Conservation (phyloP, 148 eudicot species). For the Vaccinium vitisidaea region DNA sequence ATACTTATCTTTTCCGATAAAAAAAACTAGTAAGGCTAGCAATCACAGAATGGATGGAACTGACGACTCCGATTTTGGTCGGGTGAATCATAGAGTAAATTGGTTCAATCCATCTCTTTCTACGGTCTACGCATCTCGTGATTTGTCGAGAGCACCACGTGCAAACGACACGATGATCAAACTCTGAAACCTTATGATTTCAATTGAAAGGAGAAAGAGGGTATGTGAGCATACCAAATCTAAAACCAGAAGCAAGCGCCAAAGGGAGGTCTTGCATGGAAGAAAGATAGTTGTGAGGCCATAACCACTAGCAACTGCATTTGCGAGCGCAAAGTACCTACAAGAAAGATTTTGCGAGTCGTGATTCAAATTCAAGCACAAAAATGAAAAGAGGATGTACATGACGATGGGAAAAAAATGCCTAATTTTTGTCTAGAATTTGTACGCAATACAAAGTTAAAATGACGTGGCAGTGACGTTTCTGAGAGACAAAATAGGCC, state of each 20-base stretch:
- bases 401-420: neutral
- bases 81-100: neutral
- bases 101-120: neutral
- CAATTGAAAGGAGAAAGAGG: neutral
- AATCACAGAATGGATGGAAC: neutral
- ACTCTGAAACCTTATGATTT: neutral
- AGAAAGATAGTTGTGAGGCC: conserved; percentile 37
- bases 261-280: conserved; percentile 27
- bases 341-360: neutral
- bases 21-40: too few species aligned
- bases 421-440: neutral
- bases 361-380: neutral
- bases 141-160: too few species aligned
- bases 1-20: too few species aligned
- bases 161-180: neutral
- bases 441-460: neutral
- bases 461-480: neutral
- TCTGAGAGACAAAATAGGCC: neutral
- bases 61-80: neutral
- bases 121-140: too few species aligned
- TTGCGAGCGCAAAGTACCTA: conserved; percentile 44
- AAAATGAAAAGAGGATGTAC: neutral
- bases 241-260: conserved; percentile 38
- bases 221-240: conserved; percentile 36
- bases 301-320: conserved; percentile 42